Conservation (phyloP, 768 basidiomycete species). For the Rhizopogon sp. region DNA sequence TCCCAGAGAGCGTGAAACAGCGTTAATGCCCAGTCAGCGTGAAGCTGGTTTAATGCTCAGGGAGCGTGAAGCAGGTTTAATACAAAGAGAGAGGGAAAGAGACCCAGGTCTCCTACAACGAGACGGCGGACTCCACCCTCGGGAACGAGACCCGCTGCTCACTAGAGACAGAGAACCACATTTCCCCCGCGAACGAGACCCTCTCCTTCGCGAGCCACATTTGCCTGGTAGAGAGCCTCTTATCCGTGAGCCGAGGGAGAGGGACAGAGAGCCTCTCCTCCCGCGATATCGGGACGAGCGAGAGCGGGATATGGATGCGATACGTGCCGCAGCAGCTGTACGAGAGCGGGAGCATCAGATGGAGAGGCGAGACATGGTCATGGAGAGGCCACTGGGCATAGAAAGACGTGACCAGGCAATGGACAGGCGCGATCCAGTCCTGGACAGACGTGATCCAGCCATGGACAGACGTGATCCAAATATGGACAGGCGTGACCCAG, state of each 20-base stretch:
- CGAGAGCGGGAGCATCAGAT: not conserved
- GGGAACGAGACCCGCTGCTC: not conserved
- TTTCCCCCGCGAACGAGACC: not conserved
- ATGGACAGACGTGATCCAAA: not conserved
- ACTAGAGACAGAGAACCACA: not conserved
- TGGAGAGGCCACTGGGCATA: not conserved
- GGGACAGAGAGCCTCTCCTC: not conserved
- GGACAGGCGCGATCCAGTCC: not conserved
- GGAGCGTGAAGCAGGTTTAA: not conserved
- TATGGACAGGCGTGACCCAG: not conserved
- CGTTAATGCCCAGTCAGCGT: not conserved
- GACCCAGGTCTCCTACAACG: not conserved
- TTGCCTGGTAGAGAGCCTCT: not conserved
- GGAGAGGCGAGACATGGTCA: not conserved
- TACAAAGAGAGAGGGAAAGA: not conserved
- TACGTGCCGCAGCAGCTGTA: not conserved
- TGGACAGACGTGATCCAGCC: not conserved
- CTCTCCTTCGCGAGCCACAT: not conserved
- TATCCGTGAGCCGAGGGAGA: not conserved
- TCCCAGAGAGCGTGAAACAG: not conserved
- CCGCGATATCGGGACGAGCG: not conserved
- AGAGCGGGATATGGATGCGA: constrained; percentile 1
- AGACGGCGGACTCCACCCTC: not conserved
- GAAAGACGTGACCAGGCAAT: not conserved
- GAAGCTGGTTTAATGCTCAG: not conserved